These are phyloP conservation scores for Triangularia setosa DNA, from an alignment of 2,329 filamentous ascomycete genomes.

Conservation along the genomic window DNA sequence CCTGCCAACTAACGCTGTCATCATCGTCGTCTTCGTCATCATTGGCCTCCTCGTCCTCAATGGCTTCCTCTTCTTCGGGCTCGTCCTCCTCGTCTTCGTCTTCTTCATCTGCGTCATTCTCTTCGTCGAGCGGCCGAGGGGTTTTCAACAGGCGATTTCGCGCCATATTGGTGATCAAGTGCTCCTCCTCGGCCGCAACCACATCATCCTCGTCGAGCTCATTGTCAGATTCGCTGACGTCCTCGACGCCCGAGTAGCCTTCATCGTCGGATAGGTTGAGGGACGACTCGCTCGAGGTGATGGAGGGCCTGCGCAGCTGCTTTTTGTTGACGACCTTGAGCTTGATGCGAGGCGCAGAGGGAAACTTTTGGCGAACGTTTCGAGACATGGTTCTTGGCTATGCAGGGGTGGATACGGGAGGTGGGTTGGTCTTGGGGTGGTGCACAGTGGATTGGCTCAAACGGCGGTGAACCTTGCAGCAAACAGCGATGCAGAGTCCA, in stretches of 20 bases:
- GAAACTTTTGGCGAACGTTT: constrained; percentile 49
- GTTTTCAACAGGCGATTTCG: constrained; percentile 37
- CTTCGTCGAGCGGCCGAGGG: constrained; percentile 49
- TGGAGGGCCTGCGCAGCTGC: constrained; percentile 44
- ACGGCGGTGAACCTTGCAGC: constrained; percentile 34
- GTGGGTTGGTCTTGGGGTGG: constrained; percentile 6
- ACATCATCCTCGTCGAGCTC: constrained; percentile 77
- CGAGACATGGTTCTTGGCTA: constrained; percentile 44
- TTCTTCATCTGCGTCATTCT: constrained; percentile 37
- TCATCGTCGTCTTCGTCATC: constrained; percentile 42
- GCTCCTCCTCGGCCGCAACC: constrained; percentile 71
- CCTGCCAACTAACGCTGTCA: constrained; percentile 13
- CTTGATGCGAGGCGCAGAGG: constrained; percentile 33
- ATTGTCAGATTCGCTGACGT: constrained; percentile 67
- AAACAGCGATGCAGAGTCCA: neutral
- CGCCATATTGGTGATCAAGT: constrained; percentile 54
- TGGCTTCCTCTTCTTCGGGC: constrained; percentile 50
- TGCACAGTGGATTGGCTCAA: constrained; percentile 29
- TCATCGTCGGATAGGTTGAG: constrained; percentile 62
- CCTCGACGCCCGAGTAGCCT: constrained; percentile 72
- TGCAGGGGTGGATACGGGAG: constrained; percentile 25
- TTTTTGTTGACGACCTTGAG: constrained; percentile 39
- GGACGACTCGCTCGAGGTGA: constrained; percentile 41
- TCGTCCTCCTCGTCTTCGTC: constrained; percentile 37
- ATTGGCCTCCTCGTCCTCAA: constrained; percentile 46